Percentiles rank a stretch among this genome's conserved stretches.
phyloP scores from a whole-genome alignment of 257 asterid genomes.

The Plantago elongata region DNA sequence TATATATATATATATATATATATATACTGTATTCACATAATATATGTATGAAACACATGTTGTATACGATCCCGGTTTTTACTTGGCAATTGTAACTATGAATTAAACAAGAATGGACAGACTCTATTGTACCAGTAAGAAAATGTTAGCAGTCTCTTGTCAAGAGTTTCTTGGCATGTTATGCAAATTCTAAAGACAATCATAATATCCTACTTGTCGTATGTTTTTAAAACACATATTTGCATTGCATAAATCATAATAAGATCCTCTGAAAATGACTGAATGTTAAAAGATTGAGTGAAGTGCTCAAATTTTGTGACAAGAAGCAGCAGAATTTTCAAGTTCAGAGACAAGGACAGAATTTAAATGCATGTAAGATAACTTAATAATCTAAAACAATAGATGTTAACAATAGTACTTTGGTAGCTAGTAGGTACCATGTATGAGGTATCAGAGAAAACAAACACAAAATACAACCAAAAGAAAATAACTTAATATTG shows the following conservation, averaged over 20 bases:
- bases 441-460: neutral
- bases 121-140: no score
- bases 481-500: neutral
- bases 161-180: neutral
- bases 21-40: no score
- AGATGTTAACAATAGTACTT: constrained; percentile 8
- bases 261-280: neutral
- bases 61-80: no score
- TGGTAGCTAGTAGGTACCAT: neutral
- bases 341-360: constrained; percentile 4
- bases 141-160: neutral
- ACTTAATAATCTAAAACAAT: neutral
- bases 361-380: neutral
- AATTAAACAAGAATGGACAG: no score
- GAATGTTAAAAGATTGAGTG: neutral
- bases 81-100: no score
- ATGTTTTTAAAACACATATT: neutral
- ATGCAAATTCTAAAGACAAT: constrained; percentile 1
- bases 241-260: neutral
- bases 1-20: no score
- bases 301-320: neutral
- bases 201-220: neutral
- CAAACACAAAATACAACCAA: neutral
- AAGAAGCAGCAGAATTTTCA: neutral
- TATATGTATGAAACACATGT: no score